Base-by-base conservation (phyloP, 2,329 filamentous ascomycete species). In the Xylaria polymorpha region DNA sequence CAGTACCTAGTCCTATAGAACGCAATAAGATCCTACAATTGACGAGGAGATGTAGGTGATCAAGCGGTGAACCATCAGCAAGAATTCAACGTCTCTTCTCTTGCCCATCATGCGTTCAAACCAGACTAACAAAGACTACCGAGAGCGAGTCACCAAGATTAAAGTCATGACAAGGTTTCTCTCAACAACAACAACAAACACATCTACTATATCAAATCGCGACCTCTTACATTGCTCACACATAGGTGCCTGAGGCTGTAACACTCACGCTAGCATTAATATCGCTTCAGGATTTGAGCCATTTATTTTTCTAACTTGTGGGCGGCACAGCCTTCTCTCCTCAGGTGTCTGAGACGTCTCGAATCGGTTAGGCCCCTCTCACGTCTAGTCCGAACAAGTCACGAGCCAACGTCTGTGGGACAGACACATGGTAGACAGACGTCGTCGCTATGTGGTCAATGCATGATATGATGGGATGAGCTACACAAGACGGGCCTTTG, bases 371-470 rank as follows among this genome's bases (percentile, higher is more conserved):
- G 37, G 48, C 14, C 3, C 15, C 15, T 46, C 20, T n/a, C 25
- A 7, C n/a, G 32, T 48, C 53, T 29, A 18, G 55, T 25, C 18
- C 39, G 10, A 29, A 41, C 41, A 51, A 64, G 55, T 64, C 46
- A 64, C 46, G 32, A n/a, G 55, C 15, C 20, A 22, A 29, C 6
- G 18, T 51, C 18, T 48, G 46, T 39, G 43, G 18, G 50, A 66
- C 57, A 67, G 43, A 48, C 64, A 58, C 48, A 58, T 61, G 50
- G 41, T 35, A 35, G 37, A 39, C 20, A 46, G 4, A 35, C 43
- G n/a, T 56, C 43, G n/a, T 56, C 2, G 50, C 25, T 18, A 29
- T 41, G 35, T 51, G 56, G 37, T 35, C 48, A 32, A 39, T 41
- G 53, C 14, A 44, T 29, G 25, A 4, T 4, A 29, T 18, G 14